Evolutionary conservation across 257 asterid genomes (phyloP).

Genomic region (Linderniella brevidens): DNA sequence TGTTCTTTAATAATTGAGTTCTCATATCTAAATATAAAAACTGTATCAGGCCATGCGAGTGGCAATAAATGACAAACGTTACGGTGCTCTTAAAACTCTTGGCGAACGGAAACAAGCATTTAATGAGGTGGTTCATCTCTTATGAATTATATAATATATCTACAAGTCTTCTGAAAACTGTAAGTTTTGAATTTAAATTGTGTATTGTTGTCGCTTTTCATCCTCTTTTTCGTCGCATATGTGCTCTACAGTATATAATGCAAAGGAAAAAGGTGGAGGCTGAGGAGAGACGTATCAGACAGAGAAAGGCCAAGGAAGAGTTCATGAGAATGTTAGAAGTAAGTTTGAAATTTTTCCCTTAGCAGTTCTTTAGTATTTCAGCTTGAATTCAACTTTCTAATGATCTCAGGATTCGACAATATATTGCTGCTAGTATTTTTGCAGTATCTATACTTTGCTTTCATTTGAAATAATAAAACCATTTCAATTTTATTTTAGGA

Average conservation of each 20-base stretch:
- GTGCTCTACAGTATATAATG: slow-evolving; percentile 61
- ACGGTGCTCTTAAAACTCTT: slow-evolving; percentile 85
- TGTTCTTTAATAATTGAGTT: slow-evolving; percentile 10
- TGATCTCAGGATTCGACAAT: not conserved
- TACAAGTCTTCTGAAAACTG: too few relatives aligned
- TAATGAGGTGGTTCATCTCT: slow-evolving; percentile 54
- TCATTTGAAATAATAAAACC: not conserved
- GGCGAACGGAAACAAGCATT: slow-evolving; percentile 98
- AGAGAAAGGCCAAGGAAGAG: slow-evolving; percentile 89
- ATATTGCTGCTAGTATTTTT: too few relatives aligned
- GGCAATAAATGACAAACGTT: slow-evolving; percentile 78
- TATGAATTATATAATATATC: not conserved
- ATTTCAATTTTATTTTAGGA: slow-evolving; percentile 35
- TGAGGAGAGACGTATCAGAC: slow-evolving; percentile 86
- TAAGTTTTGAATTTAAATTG: too few relatives aligned
- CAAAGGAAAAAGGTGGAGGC: slow-evolving; percentile 93
- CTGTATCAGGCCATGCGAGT: slow-evolving; percentile 79
- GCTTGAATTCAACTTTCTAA: not conserved
- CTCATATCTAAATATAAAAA: slow-evolving; percentile 10
- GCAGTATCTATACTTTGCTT: not conserved
- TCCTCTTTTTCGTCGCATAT: slow-evolving; percentile 1
- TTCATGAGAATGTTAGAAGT: slow-evolving; percentile 91
- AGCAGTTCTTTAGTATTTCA: not conserved
- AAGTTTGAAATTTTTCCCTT: slow-evolving; percentile 14
- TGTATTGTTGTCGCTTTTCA: slow-evolving; percentile 5